These are phyloP conservation scores for Psilocybe sp. DNA, from an alignment of 768 basidiomycete species.

Conservation along the genomic window DNA sequence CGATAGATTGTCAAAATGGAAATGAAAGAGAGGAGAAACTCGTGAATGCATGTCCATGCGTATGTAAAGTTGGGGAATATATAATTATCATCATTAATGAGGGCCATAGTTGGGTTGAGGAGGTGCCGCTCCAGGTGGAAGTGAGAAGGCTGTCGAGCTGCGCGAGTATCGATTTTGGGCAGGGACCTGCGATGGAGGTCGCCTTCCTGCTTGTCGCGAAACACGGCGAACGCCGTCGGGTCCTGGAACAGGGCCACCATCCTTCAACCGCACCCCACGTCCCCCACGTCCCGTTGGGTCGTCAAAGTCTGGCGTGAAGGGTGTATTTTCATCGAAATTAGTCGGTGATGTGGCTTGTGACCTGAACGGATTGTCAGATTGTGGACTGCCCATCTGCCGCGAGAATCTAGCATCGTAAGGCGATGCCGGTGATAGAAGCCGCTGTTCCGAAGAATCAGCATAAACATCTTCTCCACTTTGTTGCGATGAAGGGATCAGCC, in stretches of 20 bases:
- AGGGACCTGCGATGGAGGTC: slow-evolving; percentile 59
- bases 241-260: slow-evolving; percentile 80
- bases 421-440: slow-evolving; percentile 27
- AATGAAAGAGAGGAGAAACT: slow-evolving; percentile 10
- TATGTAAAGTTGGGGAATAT: slow-evolving; percentile 14
- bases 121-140: slow-evolving; percentile 77
- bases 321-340: slow-evolving; percentile 34
- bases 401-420: slow-evolving; percentile 24
- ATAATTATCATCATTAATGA: slow-evolving; percentile 14
- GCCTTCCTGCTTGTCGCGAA: slow-evolving; percentile 54
- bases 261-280: slow-evolving; percentile 77
- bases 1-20: slow-evolving; percentile 20
- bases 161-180: slow-evolving; percentile 75
- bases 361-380: slow-evolving; percentile 57
- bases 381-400: slow-evolving; percentile 22
- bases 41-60: slow-evolving; percentile 11
- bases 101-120: slow-evolving; percentile 40
- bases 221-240: slow-evolving; percentile 80
- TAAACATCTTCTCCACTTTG: slow-evolving; percentile 25
- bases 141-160: slow-evolving; percentile 42
- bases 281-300: slow-evolving; percentile 26
- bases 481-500: slow-evolving; percentile 41
- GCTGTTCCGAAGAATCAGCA: slow-evolving; percentile 39
- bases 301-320: slow-evolving; percentile 33
- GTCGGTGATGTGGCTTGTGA: slow-evolving; percentile 38